phyloP scores from a whole-genome alignment of 768 basidiomycete genomes.

The Boletus reticuloceps region DNA sequence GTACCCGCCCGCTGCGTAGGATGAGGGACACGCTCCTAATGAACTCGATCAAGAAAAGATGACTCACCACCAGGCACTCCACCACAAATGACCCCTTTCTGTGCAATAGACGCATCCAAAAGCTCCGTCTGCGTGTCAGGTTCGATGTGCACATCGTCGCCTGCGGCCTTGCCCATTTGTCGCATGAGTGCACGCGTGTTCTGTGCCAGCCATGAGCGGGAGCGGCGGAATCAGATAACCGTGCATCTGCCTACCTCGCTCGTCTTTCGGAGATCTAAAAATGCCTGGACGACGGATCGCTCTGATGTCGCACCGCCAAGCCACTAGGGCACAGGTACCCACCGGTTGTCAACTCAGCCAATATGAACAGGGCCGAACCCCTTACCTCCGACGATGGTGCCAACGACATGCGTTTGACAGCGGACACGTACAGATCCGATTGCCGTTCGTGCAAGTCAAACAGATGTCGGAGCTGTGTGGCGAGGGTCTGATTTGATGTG shows the following conservation, averaged over 20 bases:
- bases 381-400: conserved; percentile 52
- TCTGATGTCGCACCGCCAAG: neutral
- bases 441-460: conserved; percentile 48
- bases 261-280: conserved; percentile 54
- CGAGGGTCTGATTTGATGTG: conserved; percentile 58
- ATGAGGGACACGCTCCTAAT: neutral
- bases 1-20: conserved; percentile 81
- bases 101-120: conserved; percentile 70
- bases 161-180: conserved; percentile 70
- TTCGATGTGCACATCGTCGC: conserved; percentile 77
- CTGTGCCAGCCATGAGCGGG: conserved; percentile 37
- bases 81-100: conserved; percentile 87
- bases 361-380: conserved; percentile 23
- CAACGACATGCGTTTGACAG: conserved; percentile 61
- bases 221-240: neutral
- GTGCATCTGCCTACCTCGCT: conserved; percentile 47
- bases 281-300: conserved; percentile 47
- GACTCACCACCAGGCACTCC: conserved; percentile 92
- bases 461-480: conserved; percentile 49
- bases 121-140: conserved; percentile 83
- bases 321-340: conserved; percentile 44
- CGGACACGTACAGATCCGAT: conserved; percentile 48
- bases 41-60: neutral
- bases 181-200: conserved; percentile 78
- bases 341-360: neutral